Evolutionary conservation across 805 yeast species (phyloP).

Genomic region (Komagataella pastoris): DNA sequence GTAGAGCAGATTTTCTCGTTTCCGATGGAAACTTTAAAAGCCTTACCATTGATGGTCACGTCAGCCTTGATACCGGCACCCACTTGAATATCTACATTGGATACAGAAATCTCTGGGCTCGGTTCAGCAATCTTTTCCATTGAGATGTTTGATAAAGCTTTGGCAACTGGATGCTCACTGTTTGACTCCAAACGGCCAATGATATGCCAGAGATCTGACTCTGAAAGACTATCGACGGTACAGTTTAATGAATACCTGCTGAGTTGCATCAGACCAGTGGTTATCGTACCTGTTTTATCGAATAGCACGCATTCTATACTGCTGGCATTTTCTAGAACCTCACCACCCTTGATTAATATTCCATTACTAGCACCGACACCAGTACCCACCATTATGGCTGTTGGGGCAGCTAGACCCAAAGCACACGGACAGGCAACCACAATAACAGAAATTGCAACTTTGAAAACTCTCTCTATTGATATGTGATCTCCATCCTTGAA

Average conservation of each 20-base stretch:
- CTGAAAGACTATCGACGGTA: background rate
- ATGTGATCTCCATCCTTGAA: slow-evolving; percentile 8
- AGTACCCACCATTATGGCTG: slow-evolving; percentile 98
- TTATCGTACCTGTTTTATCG: slow-evolving; percentile 94
- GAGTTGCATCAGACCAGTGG: slow-evolving; percentile 65
- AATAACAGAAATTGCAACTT: slow-evolving; percentile 78
- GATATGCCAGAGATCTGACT: slow-evolving; percentile 29
- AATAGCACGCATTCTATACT: slow-evolving; percentile 56
- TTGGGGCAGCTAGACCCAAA: slow-evolving; percentile 92
- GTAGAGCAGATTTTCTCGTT: slow-evolving; percentile 16
- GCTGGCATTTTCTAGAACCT: slow-evolving; percentile 63
- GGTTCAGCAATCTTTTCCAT: background rate
- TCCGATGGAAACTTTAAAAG: slow-evolving; percentile 37
- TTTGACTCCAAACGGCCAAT: slow-evolving; percentile 47
- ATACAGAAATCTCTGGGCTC: slow-evolving; percentile 10
- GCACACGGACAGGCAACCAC: slow-evolving; percentile 99
- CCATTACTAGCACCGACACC: slow-evolving; percentile 92
- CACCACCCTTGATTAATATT: slow-evolving; percentile 87
- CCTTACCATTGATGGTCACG: slow-evolving; percentile 10
- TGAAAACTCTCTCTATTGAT: slow-evolving; percentile 23
- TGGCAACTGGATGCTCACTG: slow-evolving; percentile 85
- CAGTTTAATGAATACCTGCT: slow-evolving; percentile 1
- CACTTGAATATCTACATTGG: slow-evolving; percentile 21
- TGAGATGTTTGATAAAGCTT: slow-evolving; percentile 34
- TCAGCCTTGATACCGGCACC: slow-evolving; percentile 33